Conservation (phyloP, 139 green algal genomes). For the Zygnema cylindricum region DNA sequence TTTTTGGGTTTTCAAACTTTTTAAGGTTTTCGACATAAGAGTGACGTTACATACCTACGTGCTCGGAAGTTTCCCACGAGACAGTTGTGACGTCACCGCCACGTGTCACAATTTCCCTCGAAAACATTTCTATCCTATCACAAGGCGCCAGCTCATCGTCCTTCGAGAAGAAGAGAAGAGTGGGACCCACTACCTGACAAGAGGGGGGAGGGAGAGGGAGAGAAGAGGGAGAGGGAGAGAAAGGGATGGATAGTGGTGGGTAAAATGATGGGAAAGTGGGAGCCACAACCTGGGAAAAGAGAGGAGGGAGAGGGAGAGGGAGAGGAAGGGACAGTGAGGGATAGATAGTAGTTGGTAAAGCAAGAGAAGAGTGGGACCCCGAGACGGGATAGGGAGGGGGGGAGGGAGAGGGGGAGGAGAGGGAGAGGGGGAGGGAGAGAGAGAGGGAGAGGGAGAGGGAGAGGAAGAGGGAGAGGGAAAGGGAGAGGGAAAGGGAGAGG, state of each 20-base stretch:
- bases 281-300: background rate
- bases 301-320: background rate
- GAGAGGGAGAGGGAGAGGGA: background rate
- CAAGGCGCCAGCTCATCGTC: background rate
- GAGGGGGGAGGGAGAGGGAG: background rate
- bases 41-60: slow-evolving; percentile 4
- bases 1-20: background rate
- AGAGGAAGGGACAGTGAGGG: background rate
- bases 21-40: background rate
- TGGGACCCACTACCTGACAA: background rate
- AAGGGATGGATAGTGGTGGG: too few species aligned
- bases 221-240: background rate
- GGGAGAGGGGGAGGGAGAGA: background rate
- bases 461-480: background rate
- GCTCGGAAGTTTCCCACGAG: background rate
- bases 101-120: background rate
- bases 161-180: slow-evolving; percentile 9
- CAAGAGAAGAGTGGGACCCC: background rate
- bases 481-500: background rate
- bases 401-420: background rate
- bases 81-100: background rate
- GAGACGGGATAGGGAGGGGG: background rate
- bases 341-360: background rate
- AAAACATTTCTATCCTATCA: background rate
- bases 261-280: too few species aligned